Evolutionary conservation across 768 basidiomycete genomes (phyloP).

Genomic region (Xerocomellus chrysenteron): DNA sequence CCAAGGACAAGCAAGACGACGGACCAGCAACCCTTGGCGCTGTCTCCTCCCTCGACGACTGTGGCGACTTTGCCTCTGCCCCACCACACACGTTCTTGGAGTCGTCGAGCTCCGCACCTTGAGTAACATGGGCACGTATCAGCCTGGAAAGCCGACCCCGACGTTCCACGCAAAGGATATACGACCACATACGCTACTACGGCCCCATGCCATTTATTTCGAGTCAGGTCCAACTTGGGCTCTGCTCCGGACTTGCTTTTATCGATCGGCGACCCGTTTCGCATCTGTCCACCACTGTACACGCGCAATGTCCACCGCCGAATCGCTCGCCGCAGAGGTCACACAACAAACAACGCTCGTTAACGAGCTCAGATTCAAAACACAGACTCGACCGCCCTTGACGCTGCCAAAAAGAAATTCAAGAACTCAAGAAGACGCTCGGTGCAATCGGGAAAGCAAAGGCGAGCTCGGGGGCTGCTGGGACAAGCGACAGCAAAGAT

Average conservation of each 20-base stretch:
- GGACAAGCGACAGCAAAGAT: slow-evolving; percentile 38
- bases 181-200: too few species aligned
- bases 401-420: slow-evolving; percentile 67
- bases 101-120: too few species aligned
- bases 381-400: slow-evolving; percentile 48
- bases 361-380: slow-evolving; percentile 61
- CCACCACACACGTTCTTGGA: too few species aligned
- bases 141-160: too few species aligned
- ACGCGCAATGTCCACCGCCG: slow-evolving; percentile 41
- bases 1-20: too few species aligned
- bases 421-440: slow-evolving; percentile 65
- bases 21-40: too few species aligned
- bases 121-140: too few species aligned
- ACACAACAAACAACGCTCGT: slow-evolving; percentile 53
- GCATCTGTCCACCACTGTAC: slow-evolving; percentile 10
- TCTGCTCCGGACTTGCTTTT: slow-evolving; percentile 18
- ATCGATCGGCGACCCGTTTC: slow-evolving; percentile 36
- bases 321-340: slow-evolving; percentile 54
- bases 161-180: too few species aligned
- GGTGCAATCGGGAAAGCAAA: slow-evolving; percentile 38
- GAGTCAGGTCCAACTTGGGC: too few species aligned
- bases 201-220: too few species aligned
- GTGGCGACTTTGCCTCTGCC: too few species aligned
- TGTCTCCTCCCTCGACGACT: too few species aligned
- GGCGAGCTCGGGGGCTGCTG: slow-evolving; percentile 35